These are phyloP conservation scores for Clathrus columnatus DNA, from an alignment of 768 basidiomycete species.

Conservation along the genomic window DNA sequence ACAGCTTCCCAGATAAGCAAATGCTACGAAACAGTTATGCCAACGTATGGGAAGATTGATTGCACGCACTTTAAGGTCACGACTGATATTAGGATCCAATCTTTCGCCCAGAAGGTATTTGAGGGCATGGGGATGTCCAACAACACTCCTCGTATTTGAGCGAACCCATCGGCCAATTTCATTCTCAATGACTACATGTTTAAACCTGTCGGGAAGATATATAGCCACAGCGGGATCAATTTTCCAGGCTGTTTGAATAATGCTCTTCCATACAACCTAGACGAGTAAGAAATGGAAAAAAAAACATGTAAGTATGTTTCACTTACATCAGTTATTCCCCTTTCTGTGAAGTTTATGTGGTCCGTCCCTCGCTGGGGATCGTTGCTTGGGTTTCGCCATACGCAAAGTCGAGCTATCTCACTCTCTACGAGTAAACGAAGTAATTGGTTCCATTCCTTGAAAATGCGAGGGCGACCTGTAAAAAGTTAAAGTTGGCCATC, in stretches of 20 bases:
- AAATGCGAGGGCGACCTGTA: slow-evolving; percentile 50
- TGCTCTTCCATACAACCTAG: slow-evolving; percentile 46
- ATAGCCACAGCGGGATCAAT: slow-evolving; percentile 77
- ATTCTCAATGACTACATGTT: slow-evolving; percentile 46
- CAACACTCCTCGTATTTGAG: slow-evolving; percentile 55
- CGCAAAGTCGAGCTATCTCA: slow-evolving; percentile 75
- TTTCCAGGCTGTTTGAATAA: slow-evolving; percentile 72
- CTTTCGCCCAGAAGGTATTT: slow-evolving; percentile 69
- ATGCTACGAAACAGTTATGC: slow-evolving; percentile 43
- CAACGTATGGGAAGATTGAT: background rate
- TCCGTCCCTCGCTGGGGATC: slow-evolving; percentile 64
- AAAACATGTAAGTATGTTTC: background rate
- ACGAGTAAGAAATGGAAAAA: background rate
- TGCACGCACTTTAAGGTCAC: slow-evolving; percentile 63
- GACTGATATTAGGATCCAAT: slow-evolving; percentile 44
- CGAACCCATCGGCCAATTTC: slow-evolving; percentile 75
- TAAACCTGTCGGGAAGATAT: slow-evolving; percentile 84
- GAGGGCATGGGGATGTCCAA: slow-evolving; percentile 76
- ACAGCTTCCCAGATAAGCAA: slow-evolving; percentile 85
- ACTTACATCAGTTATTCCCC: slow-evolving; percentile 54
- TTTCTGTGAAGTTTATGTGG: slow-evolving; percentile 46
- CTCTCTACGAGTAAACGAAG: slow-evolving; percentile 83
- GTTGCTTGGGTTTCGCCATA: slow-evolving; percentile 85
- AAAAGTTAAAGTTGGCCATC: slow-evolving; percentile 4
- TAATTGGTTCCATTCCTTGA: slow-evolving; percentile 63